Evolutionary conservation across 2,329 filamentous ascomycete species (phyloP).

Genomic region (Beauveria bassiana): DNA sequence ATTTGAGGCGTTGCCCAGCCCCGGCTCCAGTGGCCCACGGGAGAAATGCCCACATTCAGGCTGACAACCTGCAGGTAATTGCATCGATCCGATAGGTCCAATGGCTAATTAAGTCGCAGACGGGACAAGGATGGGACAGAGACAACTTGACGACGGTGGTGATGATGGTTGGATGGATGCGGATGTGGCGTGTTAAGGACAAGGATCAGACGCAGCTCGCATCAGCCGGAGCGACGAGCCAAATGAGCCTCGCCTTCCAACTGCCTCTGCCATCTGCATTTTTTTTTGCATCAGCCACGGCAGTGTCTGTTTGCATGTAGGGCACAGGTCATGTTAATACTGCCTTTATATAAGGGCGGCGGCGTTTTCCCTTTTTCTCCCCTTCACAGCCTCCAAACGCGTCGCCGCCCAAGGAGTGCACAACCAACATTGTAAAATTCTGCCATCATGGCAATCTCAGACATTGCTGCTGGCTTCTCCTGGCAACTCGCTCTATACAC

Average conservation of each 20-base stretch:
- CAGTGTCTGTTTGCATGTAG: background rate
- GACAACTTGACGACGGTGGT: background rate
- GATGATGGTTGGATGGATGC: background rate
- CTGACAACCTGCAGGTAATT: background rate
- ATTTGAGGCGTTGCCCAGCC: background rate
- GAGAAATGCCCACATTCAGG: background rate
- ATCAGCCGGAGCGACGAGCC: background rate
- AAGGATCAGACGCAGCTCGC: background rate
- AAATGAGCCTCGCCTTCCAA: background rate
- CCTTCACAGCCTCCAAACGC: background rate
- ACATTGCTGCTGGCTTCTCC: slow-evolving; percentile 17
- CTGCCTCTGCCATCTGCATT: background rate
- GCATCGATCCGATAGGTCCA: background rate
- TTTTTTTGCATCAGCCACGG: background rate
- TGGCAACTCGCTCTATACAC: slow-evolving; percentile 21
- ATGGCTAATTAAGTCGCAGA: background rate
- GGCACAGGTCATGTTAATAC: background rate
- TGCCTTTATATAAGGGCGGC: background rate
- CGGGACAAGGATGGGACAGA: background rate
- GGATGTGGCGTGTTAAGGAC: background rate
- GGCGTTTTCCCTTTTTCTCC: background rate
- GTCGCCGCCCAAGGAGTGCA: background rate
- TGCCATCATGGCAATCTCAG: slow-evolving; percentile 19
- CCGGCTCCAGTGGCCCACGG: background rate
- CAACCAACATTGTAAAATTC: background rate